A percentile compares a stretch with the other conserved stretches of the same genome.
Evolutionary conservation across 2,329 filamentous ascomycete genomes (phyloP).

Genomic region (Thermoascus crustaceus): DNA sequence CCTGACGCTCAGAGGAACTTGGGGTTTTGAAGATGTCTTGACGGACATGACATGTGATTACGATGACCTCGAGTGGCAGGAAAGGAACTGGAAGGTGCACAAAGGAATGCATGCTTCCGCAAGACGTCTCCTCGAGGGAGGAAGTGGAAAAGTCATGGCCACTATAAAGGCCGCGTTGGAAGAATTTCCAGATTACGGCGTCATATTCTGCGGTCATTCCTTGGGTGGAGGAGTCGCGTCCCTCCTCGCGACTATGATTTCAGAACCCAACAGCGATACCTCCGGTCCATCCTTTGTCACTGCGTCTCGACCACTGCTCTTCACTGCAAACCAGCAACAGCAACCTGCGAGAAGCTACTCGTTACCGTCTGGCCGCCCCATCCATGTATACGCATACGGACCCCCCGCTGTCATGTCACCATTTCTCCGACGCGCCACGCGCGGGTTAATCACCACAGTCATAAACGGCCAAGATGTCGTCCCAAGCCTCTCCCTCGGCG

Average conservation of each 20-base stretch:
- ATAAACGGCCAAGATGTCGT: constrained; percentile 68
- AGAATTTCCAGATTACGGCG: constrained; percentile 60
- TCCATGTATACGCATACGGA: constrained; percentile 74
- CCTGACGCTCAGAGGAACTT: constrained; percentile 62
- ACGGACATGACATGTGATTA: constrained; percentile 70
- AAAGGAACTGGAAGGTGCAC: constrained; percentile 59
- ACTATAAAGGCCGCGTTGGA: constrained; percentile 59
- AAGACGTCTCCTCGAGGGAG: constrained; percentile 57
- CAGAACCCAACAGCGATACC: constrained; percentile 48
- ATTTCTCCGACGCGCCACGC: constrained; percentile 59
- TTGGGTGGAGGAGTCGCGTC: constrained; percentile 63
- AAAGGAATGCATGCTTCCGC: constrained; percentile 68
- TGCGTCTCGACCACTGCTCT: constrained; percentile 37
- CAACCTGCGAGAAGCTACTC: constrained; percentile 29
- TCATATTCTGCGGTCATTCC: constrained; percentile 62
- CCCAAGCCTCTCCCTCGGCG: constrained; percentile 63
- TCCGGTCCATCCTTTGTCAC: constrained; percentile 56
- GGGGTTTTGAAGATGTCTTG: constrained; percentile 65
- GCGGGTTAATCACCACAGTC: constrained; percentile 65
- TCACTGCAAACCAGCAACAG: constrained; percentile 21
- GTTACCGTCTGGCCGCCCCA: constrained; percentile 59
- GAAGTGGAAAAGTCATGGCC: constrained; percentile 57
- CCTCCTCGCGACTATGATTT: constrained; percentile 61
- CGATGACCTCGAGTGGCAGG: constrained; percentile 52
- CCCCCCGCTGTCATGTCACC: constrained; percentile 66